A percentile compares a stretch with the other conserved stretches of the same genome.
phyloP scores from a whole-genome alignment of 768 basidiomycete species.

The Kondoa subrosea region DNA sequence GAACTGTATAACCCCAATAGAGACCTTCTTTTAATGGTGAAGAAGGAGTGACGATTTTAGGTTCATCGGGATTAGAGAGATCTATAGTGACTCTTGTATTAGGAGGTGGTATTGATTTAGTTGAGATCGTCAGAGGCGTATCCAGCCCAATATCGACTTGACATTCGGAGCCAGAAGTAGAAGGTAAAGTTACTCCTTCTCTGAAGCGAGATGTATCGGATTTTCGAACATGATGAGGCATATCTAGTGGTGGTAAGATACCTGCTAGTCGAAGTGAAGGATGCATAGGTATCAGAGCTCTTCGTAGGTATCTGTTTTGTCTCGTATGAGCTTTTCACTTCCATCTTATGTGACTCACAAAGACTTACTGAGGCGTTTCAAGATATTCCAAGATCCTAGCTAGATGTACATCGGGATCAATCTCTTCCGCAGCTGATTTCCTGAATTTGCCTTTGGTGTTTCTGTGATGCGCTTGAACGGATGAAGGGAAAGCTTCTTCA shows the following conservation, averaged over 20 bases:
- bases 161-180: background rate
- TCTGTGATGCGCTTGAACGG: background rate
- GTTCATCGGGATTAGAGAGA: background rate
- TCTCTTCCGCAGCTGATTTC: background rate
- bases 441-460: slow-evolving; percentile 1
- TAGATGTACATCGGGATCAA: slow-evolving; percentile 10
- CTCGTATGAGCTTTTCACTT: background rate
- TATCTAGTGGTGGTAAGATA: slow-evolving; percentile 18
- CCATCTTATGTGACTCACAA: background rate
- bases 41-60: slow-evolving; percentile 9
- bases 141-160: slow-evolving; percentile 16
- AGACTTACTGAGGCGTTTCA: slow-evolving; percentile 17
- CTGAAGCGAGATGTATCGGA: slow-evolving; percentile 8
- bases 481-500: slow-evolving; percentile 4
- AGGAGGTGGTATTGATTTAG: background rate
- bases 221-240: slow-evolving; percentile 15
- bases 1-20: slow-evolving; percentile 16
- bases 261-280: slow-evolving; percentile 14
- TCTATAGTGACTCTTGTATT: slow-evolving; percentile 8
- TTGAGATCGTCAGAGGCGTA: background rate
- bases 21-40: slow-evolving; percentile 8
- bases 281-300: slow-evolving; percentile 15
- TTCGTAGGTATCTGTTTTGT: slow-evolving; percentile 7
- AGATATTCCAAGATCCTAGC: slow-evolving; percentile 15
- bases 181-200: slow-evolving; percentile 11